A percentile compares a stretch with the other conserved stretches of the same genome.
Conservation (phyloP, 2,329 filamentous ascomycete species). For the Cladosporium colombiae region DNA sequence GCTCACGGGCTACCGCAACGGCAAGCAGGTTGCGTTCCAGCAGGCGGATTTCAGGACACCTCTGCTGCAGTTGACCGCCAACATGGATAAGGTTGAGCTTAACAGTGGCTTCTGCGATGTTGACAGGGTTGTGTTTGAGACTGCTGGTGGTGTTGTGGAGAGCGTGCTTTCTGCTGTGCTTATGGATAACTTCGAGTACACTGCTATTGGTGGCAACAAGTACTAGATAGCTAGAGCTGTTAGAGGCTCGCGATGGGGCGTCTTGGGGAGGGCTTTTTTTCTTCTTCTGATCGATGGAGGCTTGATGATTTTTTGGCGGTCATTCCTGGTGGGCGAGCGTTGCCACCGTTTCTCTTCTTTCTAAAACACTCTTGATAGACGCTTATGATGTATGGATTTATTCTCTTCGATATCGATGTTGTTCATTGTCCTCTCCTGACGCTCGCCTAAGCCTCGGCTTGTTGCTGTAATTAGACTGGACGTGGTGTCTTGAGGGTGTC, state of each 20-base stretch:
- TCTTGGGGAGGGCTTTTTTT: background rate
- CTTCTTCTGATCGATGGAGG: background rate
- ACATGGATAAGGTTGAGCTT: conserved; percentile 15
- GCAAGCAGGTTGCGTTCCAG: conserved; percentile 13
- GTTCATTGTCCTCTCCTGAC: background rate
- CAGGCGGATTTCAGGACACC: conserved; percentile 9
- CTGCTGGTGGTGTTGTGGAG: conserved; percentile 1
- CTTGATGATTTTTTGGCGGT: conserved; percentile 10
- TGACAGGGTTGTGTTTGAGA: conserved; percentile 13
- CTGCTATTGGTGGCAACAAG: background rate
- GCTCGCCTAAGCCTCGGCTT: background rate
- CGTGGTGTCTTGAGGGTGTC: too few species aligned
- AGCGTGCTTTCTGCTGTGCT: conserved; percentile 13
- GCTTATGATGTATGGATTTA: conserved; percentile 10
- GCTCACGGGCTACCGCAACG: conserved; percentile 13
- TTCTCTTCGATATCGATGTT: background rate
- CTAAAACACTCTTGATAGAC: background rate
- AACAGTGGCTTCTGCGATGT: conserved; percentile 18
- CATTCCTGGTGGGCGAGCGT: background rate
- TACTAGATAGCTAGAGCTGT: background rate
- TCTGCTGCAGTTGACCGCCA: conserved; percentile 2
- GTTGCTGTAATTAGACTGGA: background rate
- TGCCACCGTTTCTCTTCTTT: conserved; percentile 1
- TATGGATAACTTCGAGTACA: conserved; percentile 19
- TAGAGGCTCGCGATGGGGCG: background rate